Base-by-base conservation (phyloP, 257 asterid species). In the Ophiorrhiza pumila region DNA sequence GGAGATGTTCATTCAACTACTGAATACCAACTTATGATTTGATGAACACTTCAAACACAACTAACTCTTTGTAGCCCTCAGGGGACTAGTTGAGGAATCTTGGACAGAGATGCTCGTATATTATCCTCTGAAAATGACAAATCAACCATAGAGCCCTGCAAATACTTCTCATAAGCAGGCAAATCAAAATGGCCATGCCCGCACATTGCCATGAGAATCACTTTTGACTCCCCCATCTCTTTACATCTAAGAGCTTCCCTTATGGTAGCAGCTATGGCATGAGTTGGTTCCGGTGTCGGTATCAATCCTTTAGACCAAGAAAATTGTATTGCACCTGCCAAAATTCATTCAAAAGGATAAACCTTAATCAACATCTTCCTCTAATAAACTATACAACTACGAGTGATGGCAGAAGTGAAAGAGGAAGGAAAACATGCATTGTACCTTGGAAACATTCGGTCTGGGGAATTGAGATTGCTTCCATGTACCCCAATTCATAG, bases 101-200 rank as follows among this genome's bases (percentile, higher is more conserved):
- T 86, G 71, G 90, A 85, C 68, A 93, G 74, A 4, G 99, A 89
- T 50, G 78, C 84, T 55, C 72, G 71, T 1, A 88, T 83, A 72
- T 67, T 87, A 49, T 85, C 91, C 56, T 90, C 90, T 0, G 91
- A 79, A 61, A 91, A 94, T 1, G 88, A 74, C 63, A 94, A 74
- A 84, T 94, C 97, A 25, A 87, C 92, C 58, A 94, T 78, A 23
- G 71, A 72, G 27, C 99, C 99, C 65, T 85, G 90, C 77, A 94
- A 73, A 71, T 88, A 94, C 80, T 87, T 94, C 9, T 91, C 99
- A 46, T 94, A 94, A 31, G 99, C 89, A 22, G 96, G 83, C 84
- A 94, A 78, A 75, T 94, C 99, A 56, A 94, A 94, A 81, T 94
- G 99, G 50, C 99, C 97, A 18, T 90, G 97, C 43, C 99, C 97